phyloP scores from a whole-genome alignment of 805 yeast genomes.

The Candida pseudofarinosa region DNA sequence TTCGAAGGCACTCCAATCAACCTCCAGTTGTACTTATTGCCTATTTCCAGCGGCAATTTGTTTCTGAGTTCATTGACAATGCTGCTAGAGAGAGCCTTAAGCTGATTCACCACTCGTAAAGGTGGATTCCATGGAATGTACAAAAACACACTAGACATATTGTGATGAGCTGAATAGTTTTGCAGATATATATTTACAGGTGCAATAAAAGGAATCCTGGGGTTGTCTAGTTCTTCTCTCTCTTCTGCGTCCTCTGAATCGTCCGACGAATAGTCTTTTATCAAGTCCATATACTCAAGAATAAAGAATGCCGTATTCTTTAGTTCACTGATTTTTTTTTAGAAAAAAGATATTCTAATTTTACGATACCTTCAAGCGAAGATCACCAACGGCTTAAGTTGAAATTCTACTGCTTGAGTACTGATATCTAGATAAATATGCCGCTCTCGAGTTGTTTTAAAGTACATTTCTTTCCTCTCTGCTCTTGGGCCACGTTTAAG shows the following conservation, averaged over 20 bases:
- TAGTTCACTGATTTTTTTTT: neutral
- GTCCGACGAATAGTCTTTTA: conserved; percentile 6
- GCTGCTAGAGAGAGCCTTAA: conserved; percentile 7
- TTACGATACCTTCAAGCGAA: too few relatives aligned
- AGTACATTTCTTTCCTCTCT: too few relatives aligned
- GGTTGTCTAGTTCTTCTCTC: conserved; percentile 1
- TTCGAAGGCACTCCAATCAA: conserved; percentile 6
- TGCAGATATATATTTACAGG: conserved; percentile 10
- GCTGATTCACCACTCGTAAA: conserved; percentile 6
- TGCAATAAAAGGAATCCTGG: neutral
- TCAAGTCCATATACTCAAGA: conserved; percentile 3
- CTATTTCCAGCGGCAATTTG: conserved; percentile 1
- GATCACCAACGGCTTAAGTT: too few relatives aligned
- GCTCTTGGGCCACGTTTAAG: too few relatives aligned
- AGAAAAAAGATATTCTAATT: neutral
- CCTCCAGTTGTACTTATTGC: conserved; percentile 9
- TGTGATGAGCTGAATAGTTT: conserved; percentile 8
- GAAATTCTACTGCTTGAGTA: too few relatives aligned
- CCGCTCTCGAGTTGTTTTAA: too few relatives aligned
- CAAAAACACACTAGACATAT: conserved; percentile 8
- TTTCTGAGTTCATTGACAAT: conserved; percentile 5
- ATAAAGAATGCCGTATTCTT: neutral
- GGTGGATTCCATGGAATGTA: conserved; percentile 14
- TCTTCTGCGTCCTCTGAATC: conserved; percentile 7
- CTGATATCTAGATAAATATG: too few relatives aligned